Evolutionary conservation across 73 alveolate genomes (phyloP).

Genomic region (Paramecium sonneborni): DNA sequence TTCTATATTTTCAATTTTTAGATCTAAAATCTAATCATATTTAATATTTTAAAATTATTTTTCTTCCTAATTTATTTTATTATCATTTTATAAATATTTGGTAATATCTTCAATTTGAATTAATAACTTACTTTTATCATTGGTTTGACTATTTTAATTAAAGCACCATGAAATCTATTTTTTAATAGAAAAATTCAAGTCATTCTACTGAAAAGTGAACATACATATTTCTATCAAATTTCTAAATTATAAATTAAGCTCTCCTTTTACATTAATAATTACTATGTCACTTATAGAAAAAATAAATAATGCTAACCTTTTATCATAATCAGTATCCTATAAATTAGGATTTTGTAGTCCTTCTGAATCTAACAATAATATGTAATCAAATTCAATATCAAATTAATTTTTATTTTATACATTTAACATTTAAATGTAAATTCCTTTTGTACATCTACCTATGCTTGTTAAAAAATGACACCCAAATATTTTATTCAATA

Average conservation of each 20-base stretch:
- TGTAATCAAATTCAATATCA: constrained; percentile 13
- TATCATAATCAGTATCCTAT: constrained; percentile 59
- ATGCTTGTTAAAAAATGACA: constrained; percentile 57
- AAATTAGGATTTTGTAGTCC: constrained; percentile 48
- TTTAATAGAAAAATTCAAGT: neutral
- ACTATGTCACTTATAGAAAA: neutral
- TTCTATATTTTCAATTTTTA: neutral
- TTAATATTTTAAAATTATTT: neutral
- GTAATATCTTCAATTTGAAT: neutral
- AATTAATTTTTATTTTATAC: neutral
- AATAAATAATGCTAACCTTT: neutral
- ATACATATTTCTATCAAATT: neutral
- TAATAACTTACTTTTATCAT: neutral
- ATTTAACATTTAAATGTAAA: neutral
- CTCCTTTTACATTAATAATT: neutral
- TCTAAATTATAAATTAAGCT: neutral
- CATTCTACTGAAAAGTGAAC: neutral
- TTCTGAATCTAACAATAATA: constrained; percentile 64
- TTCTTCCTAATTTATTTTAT: no score
- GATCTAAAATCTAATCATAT: neutral
- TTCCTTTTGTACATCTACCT: constrained; percentile 68
- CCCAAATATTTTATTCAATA: constrained; percentile 51
- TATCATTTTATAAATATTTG: neutral
- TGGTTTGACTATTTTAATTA: neutral
- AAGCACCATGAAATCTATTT: neutral